phyloP scores from a whole-genome alignment of 1,139 yeast species.

The Candida sanyaensis region DNA sequence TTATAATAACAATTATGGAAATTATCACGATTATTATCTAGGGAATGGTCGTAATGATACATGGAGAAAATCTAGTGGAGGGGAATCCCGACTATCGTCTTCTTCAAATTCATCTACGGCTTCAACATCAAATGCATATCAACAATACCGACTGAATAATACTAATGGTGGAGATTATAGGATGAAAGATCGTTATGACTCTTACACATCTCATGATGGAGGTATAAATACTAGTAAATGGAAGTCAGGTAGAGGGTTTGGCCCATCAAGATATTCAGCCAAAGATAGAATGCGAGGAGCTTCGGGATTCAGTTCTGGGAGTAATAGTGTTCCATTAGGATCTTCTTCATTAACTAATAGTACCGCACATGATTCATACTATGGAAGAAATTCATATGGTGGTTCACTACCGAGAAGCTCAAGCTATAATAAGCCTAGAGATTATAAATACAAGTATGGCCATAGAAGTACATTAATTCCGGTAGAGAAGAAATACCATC shows the following conservation, averaged over 20 bases:
- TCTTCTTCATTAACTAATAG: conserved; percentile 7
- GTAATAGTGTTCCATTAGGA: conserved; percentile 14
- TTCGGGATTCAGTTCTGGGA: conserved; percentile 11
- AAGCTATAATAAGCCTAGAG: conserved; percentile 8
- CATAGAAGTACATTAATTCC: conserved; percentile 8
- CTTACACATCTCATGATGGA: conserved; percentile 17
- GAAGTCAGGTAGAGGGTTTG: conserved; percentile 16
- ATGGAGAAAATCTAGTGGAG: conserved; percentile 20
- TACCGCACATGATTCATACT: conserved; percentile 29
- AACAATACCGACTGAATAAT: conserved; percentile 5
- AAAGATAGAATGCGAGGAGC: conserved; percentile 29
- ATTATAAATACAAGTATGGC: conserved; percentile 7
- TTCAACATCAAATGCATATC: conserved; percentile 9
- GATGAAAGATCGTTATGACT: conserved; percentile 26
- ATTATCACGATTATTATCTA: conserved; percentile 17
- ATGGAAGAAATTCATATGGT: conserved; percentile 20
- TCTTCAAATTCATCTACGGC: conserved; percentile 13
- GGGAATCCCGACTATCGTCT: conserved; percentile 23
- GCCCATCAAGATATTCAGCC: conserved; percentile 22
- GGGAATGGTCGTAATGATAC: conserved; percentile 17
- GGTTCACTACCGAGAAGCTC: conserved; percentile 5
- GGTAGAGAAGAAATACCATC: conserved; percentile 3
- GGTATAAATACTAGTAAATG: conserved; percentile 10
- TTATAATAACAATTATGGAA: conserved; percentile 25
- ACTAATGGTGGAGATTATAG: conserved; percentile 7